phyloP scores from a whole-genome alignment of 352 stramenopile species.

The Phytophthora idaei region DNA sequence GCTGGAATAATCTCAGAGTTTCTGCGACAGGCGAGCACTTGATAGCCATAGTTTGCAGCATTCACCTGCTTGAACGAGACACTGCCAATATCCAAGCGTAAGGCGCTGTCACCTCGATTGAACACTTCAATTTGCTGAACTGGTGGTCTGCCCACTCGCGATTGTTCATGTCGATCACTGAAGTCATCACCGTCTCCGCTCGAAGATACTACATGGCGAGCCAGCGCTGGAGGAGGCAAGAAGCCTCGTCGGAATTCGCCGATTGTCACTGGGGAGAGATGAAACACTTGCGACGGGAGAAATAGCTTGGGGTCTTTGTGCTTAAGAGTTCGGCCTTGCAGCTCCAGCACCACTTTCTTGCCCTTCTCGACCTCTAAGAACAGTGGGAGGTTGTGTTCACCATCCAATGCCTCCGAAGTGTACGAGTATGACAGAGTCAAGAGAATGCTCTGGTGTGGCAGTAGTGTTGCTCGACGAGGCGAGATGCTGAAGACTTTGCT shows the following conservation, averaged over 20 bases:
- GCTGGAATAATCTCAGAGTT: constrained; percentile 66
- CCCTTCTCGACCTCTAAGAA: constrained; percentile 90
- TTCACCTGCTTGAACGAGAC: constrained; percentile 65
- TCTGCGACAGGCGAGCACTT: constrained; percentile 57
- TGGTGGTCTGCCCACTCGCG: constrained; percentile 36
- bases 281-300: constrained; percentile 55
- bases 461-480: constrained; percentile 56
- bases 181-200: constrained; percentile 10
- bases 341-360: constrained; percentile 86
- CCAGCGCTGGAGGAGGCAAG: constrained; percentile 14
- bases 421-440: constrained; percentile 77
- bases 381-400: constrained; percentile 86
- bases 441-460: constrained; percentile 66
- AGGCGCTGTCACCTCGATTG: constrained; percentile 72
- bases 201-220: constrained; percentile 1
- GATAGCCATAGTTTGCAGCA: constrained; percentile 53
- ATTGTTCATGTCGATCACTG: constrained; percentile 3
- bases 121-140: constrained; percentile 81
- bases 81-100: constrained; percentile 69
- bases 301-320: constrained; percentile 72
- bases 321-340: constrained; percentile 84
- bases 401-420: constrained; percentile 72
- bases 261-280: constrained; percentile 76
- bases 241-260: constrained; percentile 58
- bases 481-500: constrained; percentile 73